Base-by-base conservation (phyloP, 495 filamentous ascomycete species). In the Patellaria atrata region DNA sequence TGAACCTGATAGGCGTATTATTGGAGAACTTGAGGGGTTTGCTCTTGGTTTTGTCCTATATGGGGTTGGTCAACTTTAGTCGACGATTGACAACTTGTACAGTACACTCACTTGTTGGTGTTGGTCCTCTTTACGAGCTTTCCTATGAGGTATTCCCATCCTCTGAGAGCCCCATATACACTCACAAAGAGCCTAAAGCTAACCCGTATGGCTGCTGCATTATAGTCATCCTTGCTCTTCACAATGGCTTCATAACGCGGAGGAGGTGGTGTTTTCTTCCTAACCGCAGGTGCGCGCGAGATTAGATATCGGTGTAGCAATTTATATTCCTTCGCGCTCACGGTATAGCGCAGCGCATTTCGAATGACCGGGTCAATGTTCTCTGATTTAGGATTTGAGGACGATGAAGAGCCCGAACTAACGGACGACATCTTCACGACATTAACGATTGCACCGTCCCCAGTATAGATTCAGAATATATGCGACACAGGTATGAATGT, bases 241-340 rank as follows among this genome's bases (percentile, higher is more conserved):
- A 65, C 53, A 31, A 71, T 58, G 4, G 56, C 58, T 40, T 71
- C 65, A 44, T 64, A 73, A 11, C 52, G 51, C n/a, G 58, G 48
- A 3, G 71, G 70, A n/a, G 59, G 50, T 13, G 77, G 77, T 9
- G 79, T 62, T 24, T 70, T 69, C 47, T 59, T 68, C 42, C 71
- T 67, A 3, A 83, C 32, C 1, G 55, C 48, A 11, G 48, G 40
- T 6, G 75, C 71, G 23, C 75, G 75, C 41, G 75, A 81, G 35
- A 78, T 65, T 22, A 83, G 68, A 45, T 81, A 77, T 49, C 74
- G 73, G 56, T 92, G 80, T 15, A 94, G 70, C 2, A 75, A 62
- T 41, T 77, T 70, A 58, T 94, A 92, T 52, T 94, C 85, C 54
- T 76, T 73, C 28, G 78, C 75, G 55, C 77, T 85, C 28, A 94